Base-by-base conservation (phyloP, 257 asterid genomes). In the Cynanchum wilfordii region DNA sequence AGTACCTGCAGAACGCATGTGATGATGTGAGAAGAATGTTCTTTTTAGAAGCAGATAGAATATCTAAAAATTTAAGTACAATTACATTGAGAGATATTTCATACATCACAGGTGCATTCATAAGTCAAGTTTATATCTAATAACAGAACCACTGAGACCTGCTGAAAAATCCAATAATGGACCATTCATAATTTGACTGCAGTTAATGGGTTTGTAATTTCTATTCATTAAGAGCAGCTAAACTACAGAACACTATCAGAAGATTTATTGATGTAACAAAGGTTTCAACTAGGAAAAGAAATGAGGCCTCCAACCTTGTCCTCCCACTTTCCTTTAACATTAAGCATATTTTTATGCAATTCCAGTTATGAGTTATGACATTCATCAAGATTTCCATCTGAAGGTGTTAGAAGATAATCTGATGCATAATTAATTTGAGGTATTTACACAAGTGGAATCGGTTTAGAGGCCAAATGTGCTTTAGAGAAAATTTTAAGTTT, bases 1-100 rank as follows among this genome's bases (percentile, higher is more conserved):
- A 94, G 84, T 91, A 91, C 80, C 99, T 94, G 88, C 57, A 72
- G 59, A 55, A 51, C 59, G 33, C 54, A 10, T 25, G 52, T 33
- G 27, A 33, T 27, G 33, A 10, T 25, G 52, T 33, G 27, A 33
- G 49, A 63, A 63, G 45, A 24, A 30, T 62, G 22, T 20, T 30
- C 33, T 0, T 30, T 27, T 16, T 30, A 12, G 16, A 62, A 62
- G 13, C 1, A 62, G 12, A 30, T 16, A 17, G 3, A 22, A 33
- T 9, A 62, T 1, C 17, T 13, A 8, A 33, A 25, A 58, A 12
- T 3, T 58, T 0, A 27, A 0, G 12, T 58, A 25, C 20, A 58
- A 58, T 58, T 58, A 25, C 25, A n/a, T 55, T 7, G 5, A 58
- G 9, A 11, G 40, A 58, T 58, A 25, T 58, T 58, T 58, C 65